Base-by-base conservation (phyloP, 306 rosid species). In the Arachis stenosperma region DNA sequence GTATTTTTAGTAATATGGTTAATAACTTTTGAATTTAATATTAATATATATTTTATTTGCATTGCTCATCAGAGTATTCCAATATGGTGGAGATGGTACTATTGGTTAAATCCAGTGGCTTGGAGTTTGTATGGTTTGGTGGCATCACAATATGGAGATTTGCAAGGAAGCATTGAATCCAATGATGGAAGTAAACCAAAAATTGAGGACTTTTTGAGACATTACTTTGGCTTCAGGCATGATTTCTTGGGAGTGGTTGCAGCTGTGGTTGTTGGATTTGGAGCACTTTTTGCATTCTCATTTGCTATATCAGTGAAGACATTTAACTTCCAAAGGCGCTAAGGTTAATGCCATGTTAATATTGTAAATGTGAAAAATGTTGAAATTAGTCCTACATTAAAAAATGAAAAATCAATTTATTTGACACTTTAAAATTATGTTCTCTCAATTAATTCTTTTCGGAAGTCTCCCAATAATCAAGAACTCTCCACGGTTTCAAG, bases 41-140 rank as follows among this genome's bases (percentile, higher is more conserved):
- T 1, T 10, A 40, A 33, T 2, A 40, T 69, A 58, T 42, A 30
- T 5, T 2, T 54, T 7, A 13, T n/a, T 7, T 39, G 50, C 42
- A 69, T 56, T 64, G 59, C 29, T 13, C 46, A 51, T 76, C 69
- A 87, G 91, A 84, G 79, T 13, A 87, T 87, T 47, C 91, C 91
- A 36, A 67, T 82, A n/a, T 80, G 84, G 87, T 83, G 91, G 91
- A 87, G 87, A 43, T 87, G 91, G 89, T 87, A 80, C 73, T 75
- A 74, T 60, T 87, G 89, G 87, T 50, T 9, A 36, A 84, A 86
- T 68, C 91, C 89, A 9, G 59, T 84, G 5, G 82, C 85, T 30
- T 87, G 89, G 91, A 87, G 84, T 71, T 78, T 87, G 86, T 87
- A 82, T 66, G 91, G 91, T 61, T 79, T 87, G 72, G 87, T 86